Conservation (phyloP, 257 asterid species). For the Datura wrightii region DNA sequence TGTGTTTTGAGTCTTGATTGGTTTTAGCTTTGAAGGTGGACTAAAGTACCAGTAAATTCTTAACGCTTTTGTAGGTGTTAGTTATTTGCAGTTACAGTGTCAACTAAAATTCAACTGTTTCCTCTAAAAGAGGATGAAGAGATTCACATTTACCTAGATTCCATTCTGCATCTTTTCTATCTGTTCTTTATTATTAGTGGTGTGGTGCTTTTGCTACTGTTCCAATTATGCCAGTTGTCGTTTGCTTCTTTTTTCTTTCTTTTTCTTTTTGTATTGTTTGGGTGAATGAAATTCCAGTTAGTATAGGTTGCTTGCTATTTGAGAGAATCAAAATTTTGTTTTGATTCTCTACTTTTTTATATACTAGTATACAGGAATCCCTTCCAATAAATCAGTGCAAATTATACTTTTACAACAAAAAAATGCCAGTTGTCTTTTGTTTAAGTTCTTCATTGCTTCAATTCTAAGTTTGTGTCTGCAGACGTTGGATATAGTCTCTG, state of each 20-base stretch:
- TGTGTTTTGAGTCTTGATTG: not conserved
- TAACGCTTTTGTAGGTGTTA: slow-evolving; percentile 17
- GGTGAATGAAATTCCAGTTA: slow-evolving; percentile 22
- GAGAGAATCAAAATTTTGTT: slow-evolving; percentile 10
- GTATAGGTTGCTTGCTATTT: not conserved
- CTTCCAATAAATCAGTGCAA: not conserved
- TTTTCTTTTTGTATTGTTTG: slow-evolving; percentile 18
- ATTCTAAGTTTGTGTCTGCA: slow-evolving; percentile 41
- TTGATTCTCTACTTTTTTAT: slow-evolving; percentile 17
- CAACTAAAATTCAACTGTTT: not conserved
- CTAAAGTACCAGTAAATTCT: not conserved
- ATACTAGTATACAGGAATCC: not conserved
- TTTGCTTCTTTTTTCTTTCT: not conserved
- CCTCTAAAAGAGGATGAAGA: slow-evolving; percentile 8
- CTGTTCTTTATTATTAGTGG: slow-evolving; percentile 23
- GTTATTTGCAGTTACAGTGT: slow-evolving; percentile 22
- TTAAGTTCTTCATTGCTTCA: slow-evolving; percentile 28
- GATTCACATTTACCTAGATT: slow-evolving; percentile 28
- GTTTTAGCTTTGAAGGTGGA: not conserved
- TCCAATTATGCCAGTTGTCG: slow-evolving; percentile 25
- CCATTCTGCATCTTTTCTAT: slow-evolving; percentile 21
- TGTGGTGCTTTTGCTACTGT: slow-evolving; percentile 26
- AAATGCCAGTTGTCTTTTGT: slow-evolving; percentile 7
- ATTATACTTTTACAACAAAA: not conserved
- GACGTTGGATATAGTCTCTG: slow-evolving; percentile 96